Conservation (phyloP, 345 rosid species). For the Ceriops tagal region DNA sequence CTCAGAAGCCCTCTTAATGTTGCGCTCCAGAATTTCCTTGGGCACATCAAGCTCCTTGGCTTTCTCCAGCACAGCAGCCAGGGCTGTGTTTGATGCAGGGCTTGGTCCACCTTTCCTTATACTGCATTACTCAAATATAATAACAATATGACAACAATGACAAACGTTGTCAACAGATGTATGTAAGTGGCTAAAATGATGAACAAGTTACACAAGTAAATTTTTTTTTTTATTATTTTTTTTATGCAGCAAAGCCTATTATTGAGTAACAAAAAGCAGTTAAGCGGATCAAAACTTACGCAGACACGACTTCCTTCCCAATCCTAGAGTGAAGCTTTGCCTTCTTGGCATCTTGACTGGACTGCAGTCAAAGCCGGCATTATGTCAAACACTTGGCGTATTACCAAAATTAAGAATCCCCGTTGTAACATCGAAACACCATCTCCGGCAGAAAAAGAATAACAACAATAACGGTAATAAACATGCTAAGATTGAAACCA, state of each 20-base stretch:
- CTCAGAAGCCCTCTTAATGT: conserved; percentile 81
- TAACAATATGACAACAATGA: background rate
- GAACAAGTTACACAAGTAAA: too few relatives aligned
- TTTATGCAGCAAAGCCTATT: background rate
- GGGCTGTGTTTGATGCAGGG: conserved; percentile 64
- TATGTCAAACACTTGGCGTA: conserved; percentile 37
- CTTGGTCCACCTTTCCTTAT: conserved; percentile 86
- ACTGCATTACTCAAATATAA: conserved; percentile 37
- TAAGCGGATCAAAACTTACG: conserved; percentile 49
- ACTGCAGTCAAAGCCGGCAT: conserved; percentile 39
- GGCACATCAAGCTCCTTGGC: conserved; percentile 90
- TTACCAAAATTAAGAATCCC: background rate
- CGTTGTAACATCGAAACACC: too few relatives aligned
- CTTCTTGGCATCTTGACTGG: conserved; percentile 85
- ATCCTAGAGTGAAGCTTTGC: conserved; percentile 66
- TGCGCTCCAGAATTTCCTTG: conserved; percentile 89
- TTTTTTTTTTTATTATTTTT: too few relatives aligned
- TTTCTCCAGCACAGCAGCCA: conserved; percentile 80
- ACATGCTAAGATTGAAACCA: background rate
- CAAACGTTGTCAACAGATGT: background rate
- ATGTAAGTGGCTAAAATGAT: too few relatives aligned
- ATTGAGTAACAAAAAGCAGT: background rate
- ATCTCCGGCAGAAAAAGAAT: background rate
- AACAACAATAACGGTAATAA: background rate
- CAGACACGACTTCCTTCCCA: conserved; percentile 90